These are phyloP conservation scores for Rostrohypoxylon terebratum DNA, from an alignment of 495 filamentous ascomycete genomes.

Conservation along the genomic window DNA sequence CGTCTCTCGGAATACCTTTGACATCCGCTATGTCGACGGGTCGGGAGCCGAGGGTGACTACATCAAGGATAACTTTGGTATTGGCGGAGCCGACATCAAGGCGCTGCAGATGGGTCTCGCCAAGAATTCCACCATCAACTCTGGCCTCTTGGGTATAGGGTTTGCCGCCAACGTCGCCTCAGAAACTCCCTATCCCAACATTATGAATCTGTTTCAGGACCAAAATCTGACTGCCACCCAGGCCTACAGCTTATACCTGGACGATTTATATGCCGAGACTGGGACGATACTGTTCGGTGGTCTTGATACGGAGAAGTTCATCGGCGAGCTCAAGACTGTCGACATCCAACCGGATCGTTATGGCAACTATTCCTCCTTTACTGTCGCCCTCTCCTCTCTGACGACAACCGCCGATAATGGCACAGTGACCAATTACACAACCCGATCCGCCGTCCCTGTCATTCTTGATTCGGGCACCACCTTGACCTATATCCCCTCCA, in stretches of 20 bases:
- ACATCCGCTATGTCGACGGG: conserved; percentile 86
- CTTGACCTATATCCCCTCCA: conserved; percentile 79
- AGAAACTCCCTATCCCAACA: conserved; percentile 74
- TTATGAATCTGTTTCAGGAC: conserved; percentile 77
- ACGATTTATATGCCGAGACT: conserved; percentile 69
- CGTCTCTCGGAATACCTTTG: conserved; percentile 72
- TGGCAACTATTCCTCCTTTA: conserved; percentile 54
- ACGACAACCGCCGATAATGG: conserved; percentile 50
- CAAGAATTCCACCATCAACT: conserved; percentile 70
- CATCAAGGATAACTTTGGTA: conserved; percentile 75
- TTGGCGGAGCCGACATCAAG: conserved; percentile 73
- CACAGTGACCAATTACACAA: conserved; percentile 42
- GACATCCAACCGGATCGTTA: conserved; percentile 67
- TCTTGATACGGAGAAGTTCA: conserved; percentile 86
- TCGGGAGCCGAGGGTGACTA: conserved; percentile 76
- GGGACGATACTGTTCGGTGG: conserved; percentile 93
- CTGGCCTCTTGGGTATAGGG: conserved; percentile 91
- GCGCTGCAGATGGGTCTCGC: conserved; percentile 87
- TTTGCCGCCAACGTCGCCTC: conserved; percentile 81
- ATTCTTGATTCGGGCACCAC: conserved; percentile 91
- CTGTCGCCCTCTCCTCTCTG: conserved; percentile 53
- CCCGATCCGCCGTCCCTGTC: conserved; percentile 59
- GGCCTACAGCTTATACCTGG: conserved; percentile 88
- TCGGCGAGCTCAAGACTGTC: conserved; percentile 75
- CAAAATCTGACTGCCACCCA: conserved; percentile 78